These are phyloP conservation scores for Plicaturopsis crispa DNA, from an alignment of 768 basidiomycete species.

Conservation along the genomic window DNA sequence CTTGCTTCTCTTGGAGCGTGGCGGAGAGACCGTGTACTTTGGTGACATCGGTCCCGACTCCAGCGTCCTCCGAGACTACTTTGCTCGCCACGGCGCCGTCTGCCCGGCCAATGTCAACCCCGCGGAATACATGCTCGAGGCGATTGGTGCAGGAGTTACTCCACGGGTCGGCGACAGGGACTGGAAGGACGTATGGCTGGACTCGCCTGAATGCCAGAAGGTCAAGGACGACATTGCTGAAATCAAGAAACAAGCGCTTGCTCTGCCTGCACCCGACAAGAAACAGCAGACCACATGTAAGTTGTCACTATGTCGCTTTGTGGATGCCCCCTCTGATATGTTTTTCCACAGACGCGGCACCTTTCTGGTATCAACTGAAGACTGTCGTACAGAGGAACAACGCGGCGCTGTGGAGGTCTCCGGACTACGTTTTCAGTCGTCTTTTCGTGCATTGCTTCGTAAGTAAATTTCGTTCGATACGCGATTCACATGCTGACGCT, in stretches of 20 bases:
- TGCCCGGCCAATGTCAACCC: constrained; percentile 80
- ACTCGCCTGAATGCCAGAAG: constrained; percentile 50
- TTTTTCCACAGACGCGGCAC: constrained; percentile 53
- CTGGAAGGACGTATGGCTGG: constrained; percentile 82
- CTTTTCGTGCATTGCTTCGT: constrained; percentile 68
- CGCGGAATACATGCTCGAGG: constrained; percentile 73
- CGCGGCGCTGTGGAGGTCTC: constrained; percentile 71
- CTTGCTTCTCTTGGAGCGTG: constrained; percentile 58
- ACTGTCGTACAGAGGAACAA: constrained; percentile 63
- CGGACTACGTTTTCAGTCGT: constrained; percentile 80
- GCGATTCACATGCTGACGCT: too few species aligned
- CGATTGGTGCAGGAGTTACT: constrained; percentile 79
- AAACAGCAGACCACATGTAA: constrained; percentile 39
- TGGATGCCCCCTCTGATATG: neutral
- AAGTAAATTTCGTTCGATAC: too few species aligned
- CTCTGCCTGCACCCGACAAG: constrained; percentile 31
- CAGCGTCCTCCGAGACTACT: constrained; percentile 62
- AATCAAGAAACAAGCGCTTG: constrained; percentile 41
- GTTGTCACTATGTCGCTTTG: constrained; percentile 7
- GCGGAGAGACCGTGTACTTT: constrained; percentile 92
- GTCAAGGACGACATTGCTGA: constrained; percentile 34
- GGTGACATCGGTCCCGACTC: constrained; percentile 81
- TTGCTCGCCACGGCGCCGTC: constrained; percentile 61
- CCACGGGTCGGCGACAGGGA: constrained; percentile 70
- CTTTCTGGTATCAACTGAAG: constrained; percentile 67